Evolutionary conservation across 306 rosid genomes (phyloP).

Genomic region (Fragaria iinumae): DNA sequence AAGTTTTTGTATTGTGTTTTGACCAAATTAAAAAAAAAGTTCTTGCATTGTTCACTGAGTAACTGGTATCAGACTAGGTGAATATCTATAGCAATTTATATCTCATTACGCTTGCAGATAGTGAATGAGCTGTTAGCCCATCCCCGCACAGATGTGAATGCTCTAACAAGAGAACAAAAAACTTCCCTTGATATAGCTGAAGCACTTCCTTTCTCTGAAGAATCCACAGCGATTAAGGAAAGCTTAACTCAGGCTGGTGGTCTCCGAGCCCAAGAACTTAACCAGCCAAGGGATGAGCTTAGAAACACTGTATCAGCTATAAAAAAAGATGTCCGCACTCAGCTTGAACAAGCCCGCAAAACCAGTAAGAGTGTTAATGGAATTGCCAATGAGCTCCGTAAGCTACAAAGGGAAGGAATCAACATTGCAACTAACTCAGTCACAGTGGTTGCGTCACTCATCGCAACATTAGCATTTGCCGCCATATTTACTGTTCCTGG

Average conservation of each 20-base stretch:
- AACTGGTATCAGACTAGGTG: background rate
- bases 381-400: slow-evolving; percentile 69
- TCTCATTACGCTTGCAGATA: slow-evolving; percentile 59
- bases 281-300: slow-evolving; percentile 83
- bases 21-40: background rate
- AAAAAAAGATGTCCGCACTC: slow-evolving; percentile 65
- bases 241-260: slow-evolving; percentile 57
- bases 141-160: slow-evolving; percentile 71
- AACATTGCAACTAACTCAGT: slow-evolving; percentile 84
- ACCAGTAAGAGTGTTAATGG: slow-evolving; percentile 69
- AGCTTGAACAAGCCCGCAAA: slow-evolving; percentile 85
- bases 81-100: slow-evolving; percentile 1
- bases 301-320: slow-evolving; percentile 72
- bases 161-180: slow-evolving; percentile 70
- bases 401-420: slow-evolving; percentile 72
- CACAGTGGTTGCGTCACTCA: slow-evolving; percentile 82
- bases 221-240: slow-evolving; percentile 50
- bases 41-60: background rate
- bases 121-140: slow-evolving; percentile 57
- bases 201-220: slow-evolving; percentile 72
- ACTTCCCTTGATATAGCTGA: slow-evolving; percentile 84
- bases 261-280: slow-evolving; percentile 65
- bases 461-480: slow-evolving; percentile 83
- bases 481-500: slow-evolving; percentile 93
- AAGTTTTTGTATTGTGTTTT: background rate